Percentiles rank a stretch among this genome's conserved stretches.
Conservation (phyloP, 208 protist genomes). For the Trypanosoma caninum region DNA sequence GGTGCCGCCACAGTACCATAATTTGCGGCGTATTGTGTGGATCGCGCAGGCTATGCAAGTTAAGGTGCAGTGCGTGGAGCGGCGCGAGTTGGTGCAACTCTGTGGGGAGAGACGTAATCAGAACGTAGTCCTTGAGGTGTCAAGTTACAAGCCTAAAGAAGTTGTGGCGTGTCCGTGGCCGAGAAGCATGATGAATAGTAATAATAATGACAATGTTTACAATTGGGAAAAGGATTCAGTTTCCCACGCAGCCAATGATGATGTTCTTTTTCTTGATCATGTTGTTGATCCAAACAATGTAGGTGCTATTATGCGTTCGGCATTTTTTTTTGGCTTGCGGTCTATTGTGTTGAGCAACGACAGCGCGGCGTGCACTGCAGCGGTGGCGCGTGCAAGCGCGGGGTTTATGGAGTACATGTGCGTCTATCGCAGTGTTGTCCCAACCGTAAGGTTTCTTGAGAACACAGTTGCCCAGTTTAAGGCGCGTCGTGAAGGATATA, state of each 20-base stretch:
- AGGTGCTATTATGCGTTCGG: conserved; percentile 63
- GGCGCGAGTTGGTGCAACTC: conserved; percentile 60
- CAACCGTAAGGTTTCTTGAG: conserved; percentile 37
- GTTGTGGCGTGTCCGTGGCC: conserved; percentile 17
- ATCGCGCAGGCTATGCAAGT: conserved; percentile 52
- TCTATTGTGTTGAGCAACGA: conserved; percentile 61
- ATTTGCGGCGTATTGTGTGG: conserved; percentile 50
- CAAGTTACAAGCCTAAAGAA: conserved; percentile 31
- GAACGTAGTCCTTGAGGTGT: conserved; percentile 74
- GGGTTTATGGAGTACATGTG: conserved; percentile 71
- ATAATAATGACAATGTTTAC: not conserved
- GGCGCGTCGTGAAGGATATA: conserved; percentile 1
- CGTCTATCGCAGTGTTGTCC: conserved; percentile 37
- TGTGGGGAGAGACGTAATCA: conserved; percentile 81
- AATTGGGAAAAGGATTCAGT: not conserved
- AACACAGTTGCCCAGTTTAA: conserved; percentile 19
- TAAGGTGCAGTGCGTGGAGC: conserved; percentile 54
- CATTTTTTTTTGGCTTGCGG: conserved; percentile 67
- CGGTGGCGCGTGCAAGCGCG: conserved; percentile 62
- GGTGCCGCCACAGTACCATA: conserved; percentile 54
- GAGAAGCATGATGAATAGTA: not conserved
- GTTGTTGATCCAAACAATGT: conserved; percentile 79
- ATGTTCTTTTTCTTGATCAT: conserved; percentile 66
- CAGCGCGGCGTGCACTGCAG: conserved; percentile 60
- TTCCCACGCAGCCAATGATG: not conserved